phyloP scores from a whole-genome alignment of 495 filamentous ascomycete genomes.

The Rhypophila decipiens region DNA sequence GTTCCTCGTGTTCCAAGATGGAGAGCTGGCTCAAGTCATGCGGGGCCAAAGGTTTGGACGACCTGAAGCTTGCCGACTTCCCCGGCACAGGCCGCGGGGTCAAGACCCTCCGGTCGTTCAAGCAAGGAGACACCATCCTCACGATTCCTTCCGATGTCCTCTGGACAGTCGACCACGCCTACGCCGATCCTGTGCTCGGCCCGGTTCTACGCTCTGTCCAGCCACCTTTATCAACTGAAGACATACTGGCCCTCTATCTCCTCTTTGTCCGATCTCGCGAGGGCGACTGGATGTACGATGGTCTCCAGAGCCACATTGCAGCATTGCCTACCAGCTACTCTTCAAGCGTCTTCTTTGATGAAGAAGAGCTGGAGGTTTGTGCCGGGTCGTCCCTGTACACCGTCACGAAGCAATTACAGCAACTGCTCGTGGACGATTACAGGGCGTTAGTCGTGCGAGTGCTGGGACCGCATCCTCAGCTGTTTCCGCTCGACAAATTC shows the following conservation, averaged over 20 bases:
- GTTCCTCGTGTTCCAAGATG: no score
- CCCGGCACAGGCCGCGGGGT: slow-evolving; percentile 22
- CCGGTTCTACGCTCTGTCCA: slow-evolving; percentile 21
- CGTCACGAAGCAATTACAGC: slow-evolving; percentile 23
- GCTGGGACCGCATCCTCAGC: slow-evolving; percentile 23
- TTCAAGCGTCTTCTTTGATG: slow-evolving; percentile 25
- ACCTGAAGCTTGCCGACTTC: slow-evolving; percentile 26
- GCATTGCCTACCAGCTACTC: slow-evolving; percentile 25
- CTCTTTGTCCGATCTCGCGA: slow-evolving; percentile 26
- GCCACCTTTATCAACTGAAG: slow-evolving; percentile 25
- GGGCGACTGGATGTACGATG: slow-evolving; percentile 27
- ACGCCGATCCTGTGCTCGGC: slow-evolving; percentile 25
- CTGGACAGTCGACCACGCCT: slow-evolving; percentile 28
- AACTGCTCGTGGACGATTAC: slow-evolving; percentile 21
- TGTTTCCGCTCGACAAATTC: slow-evolving; percentile 25
- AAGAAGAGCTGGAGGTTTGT: slow-evolving; percentile 25
- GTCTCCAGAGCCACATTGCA: slow-evolving; percentile 21
- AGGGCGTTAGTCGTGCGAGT: slow-evolving; percentile 17
- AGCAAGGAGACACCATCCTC: slow-evolving; percentile 26
- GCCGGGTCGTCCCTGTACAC: slow-evolving; percentile 24
- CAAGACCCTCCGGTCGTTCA: slow-evolving; percentile 20
- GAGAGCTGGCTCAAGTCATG: slow-evolving; percentile 19
- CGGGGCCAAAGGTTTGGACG: slow-evolving; percentile 21
- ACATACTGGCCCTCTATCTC: slow-evolving; percentile 25
- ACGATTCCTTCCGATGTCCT: slow-evolving; percentile 22